Base-by-base conservation (phyloP, 805 yeast genomes). In the Tetrapisispora arboricola region DNA sequence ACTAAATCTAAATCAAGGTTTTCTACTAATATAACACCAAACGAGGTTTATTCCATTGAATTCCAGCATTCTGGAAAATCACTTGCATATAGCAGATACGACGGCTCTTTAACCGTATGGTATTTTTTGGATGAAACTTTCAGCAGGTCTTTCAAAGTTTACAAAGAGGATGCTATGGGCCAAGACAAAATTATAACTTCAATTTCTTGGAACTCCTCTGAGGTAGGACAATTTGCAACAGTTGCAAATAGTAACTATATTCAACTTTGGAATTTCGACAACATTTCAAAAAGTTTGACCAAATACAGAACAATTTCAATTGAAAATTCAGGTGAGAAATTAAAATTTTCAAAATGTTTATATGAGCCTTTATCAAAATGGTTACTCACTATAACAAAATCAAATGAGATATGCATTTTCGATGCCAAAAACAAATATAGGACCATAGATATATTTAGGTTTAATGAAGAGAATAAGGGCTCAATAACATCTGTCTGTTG, bases 291-390 rank as follows among this genome's bases (percentile, higher is more conserved):
- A 25, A 42, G 26, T 20, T 31, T 44, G 29, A 49, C 33, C 27
- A 50, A 44, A 38, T 26, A 53, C 7, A 50, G 49, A 22, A 51
- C 50, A 1, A 5, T 54, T 16, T 31, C 30, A 6, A 24, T 44
- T 13, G 29, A 34, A 4, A 22, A 16, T 21, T 12, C 28, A 24
- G 43, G 29, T 28, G 37, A 15, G n/a, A 53, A 42, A 19, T 29
- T 43, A 7, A 55, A 47, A 35, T 43, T 54, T 15, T 46, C 43
- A 18, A 49, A 43, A 32, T 54, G 60, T 17, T 39, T 46, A 32
- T 76, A 65, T 51, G 68, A 73, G 13, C 60, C 65, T 4, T 74
- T 69, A 49, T 80, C 81, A 0, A 58, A 58, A 25, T 58, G 65
- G 47, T 47, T 79, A 25, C 61, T 67, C 2, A 73, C 67, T 12